phyloP scores from a whole-genome alignment of 106 monocot species.

The Triglochin maritima region DNA sequence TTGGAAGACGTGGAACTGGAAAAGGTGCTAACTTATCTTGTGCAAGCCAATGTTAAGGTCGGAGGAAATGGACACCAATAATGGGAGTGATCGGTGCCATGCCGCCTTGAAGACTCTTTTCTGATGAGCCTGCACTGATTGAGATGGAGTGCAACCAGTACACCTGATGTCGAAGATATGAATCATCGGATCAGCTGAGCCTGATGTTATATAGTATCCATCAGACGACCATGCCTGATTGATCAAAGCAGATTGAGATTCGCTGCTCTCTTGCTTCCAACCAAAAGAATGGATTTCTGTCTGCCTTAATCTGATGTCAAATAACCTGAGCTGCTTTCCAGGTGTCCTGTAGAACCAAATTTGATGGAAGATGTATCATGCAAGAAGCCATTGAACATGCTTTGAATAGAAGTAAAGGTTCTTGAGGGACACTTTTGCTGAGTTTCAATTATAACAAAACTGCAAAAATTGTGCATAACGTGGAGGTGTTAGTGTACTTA shows the following conservation, averaged over 20 bases:
- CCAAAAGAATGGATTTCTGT: constrained; percentile 80
- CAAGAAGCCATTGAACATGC: too few relatives aligned
- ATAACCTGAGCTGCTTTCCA: constrained; percentile 68
- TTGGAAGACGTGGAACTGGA: not conserved
- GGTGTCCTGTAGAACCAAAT: constrained; percentile 32
- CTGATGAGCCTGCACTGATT: constrained; percentile 75
- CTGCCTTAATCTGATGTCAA: constrained; percentile 47
- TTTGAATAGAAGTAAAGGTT: too few relatives aligned
- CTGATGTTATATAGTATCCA: constrained; percentile 62
- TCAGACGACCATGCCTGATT: constrained; percentile 91
- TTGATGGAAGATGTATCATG: too few relatives aligned
- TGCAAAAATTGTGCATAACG: too few relatives aligned
- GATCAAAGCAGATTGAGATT: constrained; percentile 83
- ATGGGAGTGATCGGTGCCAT: constrained; percentile 62
- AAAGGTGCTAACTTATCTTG: constrained; percentile 8
- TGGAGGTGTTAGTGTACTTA: constrained; percentile 15
- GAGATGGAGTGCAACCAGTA: constrained; percentile 31
- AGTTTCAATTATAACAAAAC: not conserved
- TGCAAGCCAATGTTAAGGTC: constrained; percentile 84
- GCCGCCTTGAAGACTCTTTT: constrained; percentile 79
- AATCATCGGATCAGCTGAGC: constrained; percentile 69
- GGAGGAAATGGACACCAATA: constrained; percentile 80
- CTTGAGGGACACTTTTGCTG: too few relatives aligned
- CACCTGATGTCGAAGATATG: constrained; percentile 87
- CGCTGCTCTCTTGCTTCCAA: constrained; percentile 91